These are phyloP conservation scores for Penicillium digitatum DNA, from an alignment of 2,329 filamentous ascomycete genomes.

Conservation along the genomic window DNA sequence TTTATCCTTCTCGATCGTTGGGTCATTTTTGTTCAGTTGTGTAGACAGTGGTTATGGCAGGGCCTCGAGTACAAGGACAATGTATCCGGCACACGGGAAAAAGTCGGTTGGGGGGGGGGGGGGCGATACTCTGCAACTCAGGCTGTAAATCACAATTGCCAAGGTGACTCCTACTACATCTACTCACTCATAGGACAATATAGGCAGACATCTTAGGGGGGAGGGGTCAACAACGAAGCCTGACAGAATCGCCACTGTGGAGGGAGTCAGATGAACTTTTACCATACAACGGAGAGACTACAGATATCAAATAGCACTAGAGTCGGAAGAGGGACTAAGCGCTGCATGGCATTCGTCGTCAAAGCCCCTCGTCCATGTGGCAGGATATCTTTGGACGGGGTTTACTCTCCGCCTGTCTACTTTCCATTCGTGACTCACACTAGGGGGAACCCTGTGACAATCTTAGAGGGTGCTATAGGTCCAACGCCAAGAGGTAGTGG, in stretches of 20 bases:
- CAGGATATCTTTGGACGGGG: conserved; percentile 16
- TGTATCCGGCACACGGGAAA: conserved; percentile 20
- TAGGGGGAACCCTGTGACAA: background rate
- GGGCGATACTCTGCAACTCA: conserved; percentile 9
- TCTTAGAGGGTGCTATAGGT: background rate
- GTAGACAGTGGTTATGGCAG: background rate
- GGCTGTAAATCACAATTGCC: background rate
- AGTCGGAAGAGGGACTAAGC: conserved; percentile 7
- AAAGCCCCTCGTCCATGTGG: conserved; percentile 15
- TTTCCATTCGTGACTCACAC: conserved; percentile 1
- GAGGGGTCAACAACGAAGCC: background rate
- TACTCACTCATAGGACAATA: background rate
- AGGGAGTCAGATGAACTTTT: background rate
- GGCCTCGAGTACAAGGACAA: conserved; percentile 14
- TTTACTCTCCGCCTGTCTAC: conserved; percentile 8
- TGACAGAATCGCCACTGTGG: conserved; percentile 11
- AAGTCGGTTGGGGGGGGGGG: conserved; percentile 25
- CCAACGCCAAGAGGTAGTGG: background rate
- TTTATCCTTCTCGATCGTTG: background rate
- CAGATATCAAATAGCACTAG: conserved; percentile 10
- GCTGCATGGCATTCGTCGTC: conserved; percentile 7
- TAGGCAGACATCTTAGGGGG: no score
- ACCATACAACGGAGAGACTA: background rate
- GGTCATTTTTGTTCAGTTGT: background rate
- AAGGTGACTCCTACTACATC: background rate